A percentile compares a stretch with the other conserved stretches of the same genome.
Conservation (phyloP, 164 flowering plant species). For the Annona squamosa region DNA sequence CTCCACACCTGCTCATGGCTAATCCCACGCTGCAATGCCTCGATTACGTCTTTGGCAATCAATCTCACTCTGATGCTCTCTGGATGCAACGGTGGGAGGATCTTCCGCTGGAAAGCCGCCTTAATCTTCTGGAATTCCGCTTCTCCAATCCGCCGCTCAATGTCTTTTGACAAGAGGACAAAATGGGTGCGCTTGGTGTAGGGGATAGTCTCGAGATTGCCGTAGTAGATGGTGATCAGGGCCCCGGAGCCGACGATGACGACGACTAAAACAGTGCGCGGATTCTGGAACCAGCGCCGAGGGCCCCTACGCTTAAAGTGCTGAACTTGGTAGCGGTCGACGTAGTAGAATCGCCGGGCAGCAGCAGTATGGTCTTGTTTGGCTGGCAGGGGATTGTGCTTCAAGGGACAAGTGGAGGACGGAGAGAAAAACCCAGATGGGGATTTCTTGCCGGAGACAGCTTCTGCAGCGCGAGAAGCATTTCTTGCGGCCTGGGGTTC, state of each 20-base stretch:
- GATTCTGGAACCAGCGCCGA: slow-evolving; percentile 62
- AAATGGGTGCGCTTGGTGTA: slow-evolving; percentile 80
- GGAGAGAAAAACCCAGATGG: slow-evolving; percentile 20
- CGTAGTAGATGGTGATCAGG: slow-evolving; percentile 50
- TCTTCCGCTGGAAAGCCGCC: slow-evolving; percentile 48
- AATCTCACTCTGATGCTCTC: slow-evolving; percentile 66
- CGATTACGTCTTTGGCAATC: slow-evolving; percentile 69
- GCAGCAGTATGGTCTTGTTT: not conserved
- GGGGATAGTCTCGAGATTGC: slow-evolving; percentile 76
- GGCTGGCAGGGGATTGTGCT: slow-evolving; percentile 2
- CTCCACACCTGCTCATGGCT: slow-evolving; percentile 62
- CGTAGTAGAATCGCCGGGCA: slow-evolving; percentile 42
- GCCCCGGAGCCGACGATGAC: slow-evolving; percentile 55
- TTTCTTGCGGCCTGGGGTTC: slow-evolving; percentile 2
- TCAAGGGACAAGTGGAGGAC: slow-evolving; percentile 17
- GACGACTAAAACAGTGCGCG: slow-evolving; percentile 38
- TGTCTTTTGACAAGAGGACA: slow-evolving; percentile 47
- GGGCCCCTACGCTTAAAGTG: slow-evolving; percentile 70
- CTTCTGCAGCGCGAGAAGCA: not conserved
- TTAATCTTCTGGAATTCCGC: slow-evolving; percentile 50
- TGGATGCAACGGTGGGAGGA: slow-evolving; percentile 82
- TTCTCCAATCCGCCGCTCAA: slow-evolving; percentile 73
- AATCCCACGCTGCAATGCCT: slow-evolving; percentile 72
- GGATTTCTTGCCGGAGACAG: slow-evolving; percentile 8
- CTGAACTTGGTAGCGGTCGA: slow-evolving; percentile 47